Conservation (phyloP, 2,329 filamentous ascomycete genomes). For the Trichophyton mentagrophytes region DNA sequence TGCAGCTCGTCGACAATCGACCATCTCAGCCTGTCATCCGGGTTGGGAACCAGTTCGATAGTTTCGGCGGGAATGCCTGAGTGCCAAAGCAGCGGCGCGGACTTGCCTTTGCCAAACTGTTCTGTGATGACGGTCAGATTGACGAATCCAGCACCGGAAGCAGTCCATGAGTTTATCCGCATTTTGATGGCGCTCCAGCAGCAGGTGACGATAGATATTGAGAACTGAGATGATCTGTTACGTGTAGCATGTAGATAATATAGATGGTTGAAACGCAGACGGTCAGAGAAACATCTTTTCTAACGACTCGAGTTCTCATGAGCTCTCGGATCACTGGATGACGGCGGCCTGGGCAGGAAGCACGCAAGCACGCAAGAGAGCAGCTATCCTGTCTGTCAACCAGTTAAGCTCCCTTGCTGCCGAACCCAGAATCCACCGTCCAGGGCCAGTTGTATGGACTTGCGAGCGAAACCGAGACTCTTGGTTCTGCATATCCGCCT, state of each 20-base stretch:
- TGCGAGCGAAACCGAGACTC: too few species aligned
- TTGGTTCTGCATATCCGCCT: too few species aligned
- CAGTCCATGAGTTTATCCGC: background rate
- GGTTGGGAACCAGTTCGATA: background rate
- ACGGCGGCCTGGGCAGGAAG: too few species aligned
- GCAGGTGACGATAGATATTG: background rate
- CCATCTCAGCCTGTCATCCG: background rate
- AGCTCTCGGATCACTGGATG: too few species aligned
- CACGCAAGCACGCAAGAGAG: too few species aligned
- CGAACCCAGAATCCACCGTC: too few species aligned
- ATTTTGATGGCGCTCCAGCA: background rate
- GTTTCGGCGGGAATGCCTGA: background rate
- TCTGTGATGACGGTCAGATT: background rate
- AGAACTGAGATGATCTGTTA: background rate
- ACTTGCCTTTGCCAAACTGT: background rate
- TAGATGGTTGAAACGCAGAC: too few species aligned
- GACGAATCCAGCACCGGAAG: background rate
- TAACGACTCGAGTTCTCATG: too few species aligned
- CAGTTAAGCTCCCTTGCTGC: too few species aligned
- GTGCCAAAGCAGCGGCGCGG: background rate
- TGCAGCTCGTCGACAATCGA: background rate
- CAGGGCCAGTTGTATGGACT: too few species aligned
- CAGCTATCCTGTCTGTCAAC: too few species aligned
- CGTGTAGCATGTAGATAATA: background rate
- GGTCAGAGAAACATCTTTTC: too few species aligned